These are phyloP conservation scores for rapeseed (Brassica napus) DNA, from an alignment of 345 rosid species.

Conservation along the genomic window Da-Ae NC_063436.1:27933001-27933500, in stretches of 20 bases:
- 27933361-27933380: slow-evolving; percentile 75
- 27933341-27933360: slow-evolving; percentile 61
- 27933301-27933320: slow-evolving; percentile 37
- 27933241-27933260: slow-evolving; percentile 63
- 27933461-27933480: slow-evolving; percentile 81
- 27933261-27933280: slow-evolving; percentile 50
- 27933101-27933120: slow-evolving; percentile 91
- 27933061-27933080: slow-evolving; percentile 10
- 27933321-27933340: slow-evolving; percentile 65
- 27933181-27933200: slow-evolving; percentile 53
- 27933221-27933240: slow-evolving; percentile 56
- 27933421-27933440: slow-evolving; percentile 48
- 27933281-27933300: slow-evolving; percentile 37
- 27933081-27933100: slow-evolving; percentile 5
- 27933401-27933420: slow-evolving; percentile 44
- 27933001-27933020: slow-evolving; percentile 96
- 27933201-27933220: slow-evolving; percentile 45
- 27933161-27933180: slow-evolving; percentile 63
- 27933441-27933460: slow-evolving; percentile 82
- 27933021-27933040: slow-evolving; percentile 38
- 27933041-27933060: slow-evolving; percentile 11
- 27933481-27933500: slow-evolving; percentile 66
- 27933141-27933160: slow-evolving; percentile 86
- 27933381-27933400: slow-evolving; percentile 85
- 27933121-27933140: slow-evolving; percentile 79